Evolutionary conservation across 1,139 yeast genomes (phyloP), one percentile per base, ranked within the genome.

Genomic region (Pneumocystis wakefieldiae): DNA sequence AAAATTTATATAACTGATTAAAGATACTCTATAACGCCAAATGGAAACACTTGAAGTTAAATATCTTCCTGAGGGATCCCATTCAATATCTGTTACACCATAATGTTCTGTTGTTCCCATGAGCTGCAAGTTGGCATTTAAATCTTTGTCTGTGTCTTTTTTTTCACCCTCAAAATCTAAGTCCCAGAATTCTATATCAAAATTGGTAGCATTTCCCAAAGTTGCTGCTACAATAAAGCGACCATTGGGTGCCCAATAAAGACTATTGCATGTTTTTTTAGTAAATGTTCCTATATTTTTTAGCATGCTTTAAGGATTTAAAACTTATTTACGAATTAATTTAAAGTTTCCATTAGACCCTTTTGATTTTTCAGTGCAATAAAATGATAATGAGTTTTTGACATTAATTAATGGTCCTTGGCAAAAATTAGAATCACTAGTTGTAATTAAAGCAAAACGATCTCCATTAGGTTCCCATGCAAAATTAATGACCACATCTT

Each of bases 51-150:
- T 87, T 17, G 87, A 89, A 62, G 94, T 85, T 65, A 91, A 78
- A 73, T 79, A 90, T 76, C 97, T 83, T 69, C 98, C 98, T 59
- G 96, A 86, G 65, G 96, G 94, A 74, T 94, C 98, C 98, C 98
- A 94, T 64, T 85, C 79, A 67, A 90, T 74, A 73, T 86, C 89
- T 63, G 96, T 87, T 78, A 91, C 82, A 67, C 96, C 95, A 65
- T 82, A 80, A 73, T 80, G 86, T 70, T 82, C 83, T 66, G 84
- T 86, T 60, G 81, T 76, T 68, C 82, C 84, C 69, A 86, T 78
- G 69, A 81, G 80, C 73, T 85, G 84, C 68, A 87, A 80, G 68
- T 82, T 82, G 62, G 85, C 84, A 32, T 78, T 76, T 60, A 79
- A 79, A 64, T 78, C 79, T 62, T 73, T 74, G 70, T 79, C 79